Evolutionary conservation across 2,329 filamentous ascomycete species (phyloP).

Genomic region (Hypoxylon sp.): DNA sequence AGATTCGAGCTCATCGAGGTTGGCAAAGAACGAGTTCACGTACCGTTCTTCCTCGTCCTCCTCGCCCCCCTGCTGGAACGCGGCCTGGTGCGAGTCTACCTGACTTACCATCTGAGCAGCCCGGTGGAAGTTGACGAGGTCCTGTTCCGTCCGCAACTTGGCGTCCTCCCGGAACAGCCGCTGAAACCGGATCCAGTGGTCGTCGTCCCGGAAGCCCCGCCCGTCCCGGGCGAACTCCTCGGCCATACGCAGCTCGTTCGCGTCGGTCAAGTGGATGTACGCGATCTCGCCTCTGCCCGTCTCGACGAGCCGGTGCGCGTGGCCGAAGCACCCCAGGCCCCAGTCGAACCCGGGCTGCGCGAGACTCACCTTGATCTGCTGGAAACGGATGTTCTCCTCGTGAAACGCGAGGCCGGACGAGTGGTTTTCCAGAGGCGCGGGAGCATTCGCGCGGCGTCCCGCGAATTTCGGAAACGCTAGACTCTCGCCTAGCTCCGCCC

Average conservation of each 20-base stretch:
- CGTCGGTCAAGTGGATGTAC: conserved; percentile 2
- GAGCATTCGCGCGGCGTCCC: conserved; percentile 2
- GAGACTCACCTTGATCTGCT: not conserved
- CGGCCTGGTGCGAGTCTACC: not conserved
- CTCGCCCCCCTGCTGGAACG: not conserved
- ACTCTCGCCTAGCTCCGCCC: conserved; percentile 13
- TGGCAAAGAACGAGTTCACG: conserved; percentile 12
- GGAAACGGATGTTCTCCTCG: conserved; percentile 2
- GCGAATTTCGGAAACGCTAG: conserved; percentile 11
- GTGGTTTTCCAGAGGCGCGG: not conserved
- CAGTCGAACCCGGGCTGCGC: conserved; percentile 23
- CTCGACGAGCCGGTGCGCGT: conserved; percentile 20
- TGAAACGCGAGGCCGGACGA: not conserved
- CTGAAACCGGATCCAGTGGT: conserved; percentile 18
- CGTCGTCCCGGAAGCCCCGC: conserved; percentile 2
- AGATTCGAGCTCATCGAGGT: conserved; percentile 31
- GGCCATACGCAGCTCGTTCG: conserved; percentile 7
- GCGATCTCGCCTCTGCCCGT: conserved; percentile 9
- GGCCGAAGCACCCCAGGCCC: conserved; percentile 32
- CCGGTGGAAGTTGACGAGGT: conserved; percentile 6
- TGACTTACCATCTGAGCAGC: not conserved
- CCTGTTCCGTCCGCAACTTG: conserved; percentile 7
- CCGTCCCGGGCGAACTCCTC: conserved; percentile 14
- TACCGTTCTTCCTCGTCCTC: not conserved
- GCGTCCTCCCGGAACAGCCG: not conserved